These are phyloP conservation scores for Cordia subcordata DNA, from an alignment of 257 asterid genomes.

Conservation along the genomic window DNA sequence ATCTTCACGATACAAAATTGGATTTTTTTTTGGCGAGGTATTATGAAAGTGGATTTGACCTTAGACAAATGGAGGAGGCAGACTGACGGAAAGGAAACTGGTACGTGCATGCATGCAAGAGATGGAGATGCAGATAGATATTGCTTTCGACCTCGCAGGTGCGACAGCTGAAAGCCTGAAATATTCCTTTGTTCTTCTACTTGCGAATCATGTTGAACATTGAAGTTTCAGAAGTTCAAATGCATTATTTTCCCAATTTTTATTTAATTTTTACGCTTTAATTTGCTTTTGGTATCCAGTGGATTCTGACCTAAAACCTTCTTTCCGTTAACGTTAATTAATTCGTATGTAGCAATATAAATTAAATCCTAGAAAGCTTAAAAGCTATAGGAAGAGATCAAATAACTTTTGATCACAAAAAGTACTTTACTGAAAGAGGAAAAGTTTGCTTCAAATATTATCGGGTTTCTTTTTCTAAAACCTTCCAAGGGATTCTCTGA, in stretches of 20 bases:
- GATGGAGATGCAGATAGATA: background rate
- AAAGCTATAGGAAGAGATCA: too few species aligned
- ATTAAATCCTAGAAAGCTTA: background rate
- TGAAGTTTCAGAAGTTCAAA: too few species aligned
- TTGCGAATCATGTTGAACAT: background rate
- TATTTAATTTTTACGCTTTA: too few species aligned
- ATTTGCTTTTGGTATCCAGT: background rate
- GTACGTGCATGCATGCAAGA: background rate
- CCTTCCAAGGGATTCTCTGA: too few species aligned
- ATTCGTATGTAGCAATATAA: background rate
- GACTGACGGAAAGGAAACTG: background rate
- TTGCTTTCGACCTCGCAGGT: too few species aligned
- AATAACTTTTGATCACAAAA: background rate
- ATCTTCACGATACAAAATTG: too few species aligned
- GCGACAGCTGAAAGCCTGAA: background rate
- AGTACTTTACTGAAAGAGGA: constrained; percentile 1
- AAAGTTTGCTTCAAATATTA: background rate
- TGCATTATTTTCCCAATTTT: background rate
- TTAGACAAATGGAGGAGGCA: too few species aligned
- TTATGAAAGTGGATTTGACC: too few species aligned
- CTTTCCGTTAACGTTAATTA: background rate
- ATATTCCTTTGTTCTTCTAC: background rate
- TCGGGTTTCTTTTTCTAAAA: background rate
- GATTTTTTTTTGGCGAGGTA: too few species aligned
- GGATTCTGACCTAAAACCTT: constrained; percentile 1